Evolutionary conservation across 2,329 filamentous ascomycete species (phyloP).

Genomic region (Lasiodiplodia sp.): DNA sequence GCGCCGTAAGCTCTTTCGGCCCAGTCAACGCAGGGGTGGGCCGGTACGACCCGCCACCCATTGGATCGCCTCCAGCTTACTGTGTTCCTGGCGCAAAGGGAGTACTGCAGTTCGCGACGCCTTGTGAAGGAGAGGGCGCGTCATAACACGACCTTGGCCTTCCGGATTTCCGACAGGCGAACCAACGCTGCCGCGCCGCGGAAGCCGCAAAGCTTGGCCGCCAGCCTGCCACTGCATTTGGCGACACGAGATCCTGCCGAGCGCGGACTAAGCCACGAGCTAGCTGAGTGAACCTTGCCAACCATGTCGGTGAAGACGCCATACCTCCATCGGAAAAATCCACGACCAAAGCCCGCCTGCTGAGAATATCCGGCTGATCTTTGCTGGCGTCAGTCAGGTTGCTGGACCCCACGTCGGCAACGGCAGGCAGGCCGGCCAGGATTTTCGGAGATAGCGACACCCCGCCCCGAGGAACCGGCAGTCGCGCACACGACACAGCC

Average conservation of each 20-base stretch:
- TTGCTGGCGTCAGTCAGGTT: no score
- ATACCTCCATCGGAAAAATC: not conserved
- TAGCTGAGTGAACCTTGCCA: not conserved
- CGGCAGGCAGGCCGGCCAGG: not conserved
- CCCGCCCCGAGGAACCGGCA: no score
- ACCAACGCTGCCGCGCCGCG: not conserved
- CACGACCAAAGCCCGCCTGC: not conserved
- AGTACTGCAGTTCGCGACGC: not conserved
- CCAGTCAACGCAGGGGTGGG: constrained; percentile 14
- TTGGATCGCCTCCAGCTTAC: not conserved
- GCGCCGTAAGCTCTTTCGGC: constrained; percentile 15
- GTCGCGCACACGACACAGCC: constrained; percentile 4
- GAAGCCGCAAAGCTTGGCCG: constrained; percentile 23
- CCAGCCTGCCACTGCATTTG: not conserved
- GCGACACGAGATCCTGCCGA: constrained; percentile 3
- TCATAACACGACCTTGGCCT: not conserved
- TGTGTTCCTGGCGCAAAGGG: not conserved
- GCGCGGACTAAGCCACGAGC: not conserved
- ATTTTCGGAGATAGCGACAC: not conserved
- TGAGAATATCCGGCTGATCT: not conserved
- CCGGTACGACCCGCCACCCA: not conserved
- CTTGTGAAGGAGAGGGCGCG: constrained; percentile 6
- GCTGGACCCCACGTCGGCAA: not conserved
- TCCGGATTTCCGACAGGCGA: constrained; percentile 11
- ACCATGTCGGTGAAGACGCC: not conserved